Evolutionary conservation across 257 asterid species (phyloP).

Genomic region (Capsicum rhomboideum): DNA sequence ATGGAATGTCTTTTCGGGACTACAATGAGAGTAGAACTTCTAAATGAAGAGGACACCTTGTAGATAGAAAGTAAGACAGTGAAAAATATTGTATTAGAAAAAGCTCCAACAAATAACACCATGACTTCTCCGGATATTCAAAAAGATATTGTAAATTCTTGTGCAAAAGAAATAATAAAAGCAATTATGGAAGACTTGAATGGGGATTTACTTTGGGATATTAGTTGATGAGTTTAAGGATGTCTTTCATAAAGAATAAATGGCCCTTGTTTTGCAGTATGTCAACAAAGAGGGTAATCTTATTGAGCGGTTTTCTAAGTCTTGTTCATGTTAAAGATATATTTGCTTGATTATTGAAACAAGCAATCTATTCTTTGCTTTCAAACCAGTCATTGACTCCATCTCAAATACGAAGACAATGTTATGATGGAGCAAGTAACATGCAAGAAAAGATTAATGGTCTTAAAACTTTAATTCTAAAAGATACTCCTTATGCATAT

Average conservation of each 20-base stretch:
- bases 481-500: neutral
- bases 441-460: neutral
- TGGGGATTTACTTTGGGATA: neutral
- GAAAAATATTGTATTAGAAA: no score
- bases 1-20: no score
- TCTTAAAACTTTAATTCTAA: neutral
- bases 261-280: neutral
- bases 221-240: conserved; percentile 11
- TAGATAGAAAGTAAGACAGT: no score
- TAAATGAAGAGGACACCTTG: no score
- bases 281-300: neutral
- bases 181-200: neutral
- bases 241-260: conserved; percentile 1
- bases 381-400: neutral
- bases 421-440: neutral
- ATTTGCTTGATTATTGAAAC: neutral
- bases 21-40: no score
- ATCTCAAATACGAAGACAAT: neutral
- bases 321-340: neutral
- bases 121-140: neutral
- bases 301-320: neutral
- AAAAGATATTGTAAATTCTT: neutral
- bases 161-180: neutral
- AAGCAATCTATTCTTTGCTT: neutral
- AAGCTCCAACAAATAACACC: no score